Evolutionary conservation across 139 green algal species (phyloP).

Genomic region (Chlamydomonas sp.): DNA sequence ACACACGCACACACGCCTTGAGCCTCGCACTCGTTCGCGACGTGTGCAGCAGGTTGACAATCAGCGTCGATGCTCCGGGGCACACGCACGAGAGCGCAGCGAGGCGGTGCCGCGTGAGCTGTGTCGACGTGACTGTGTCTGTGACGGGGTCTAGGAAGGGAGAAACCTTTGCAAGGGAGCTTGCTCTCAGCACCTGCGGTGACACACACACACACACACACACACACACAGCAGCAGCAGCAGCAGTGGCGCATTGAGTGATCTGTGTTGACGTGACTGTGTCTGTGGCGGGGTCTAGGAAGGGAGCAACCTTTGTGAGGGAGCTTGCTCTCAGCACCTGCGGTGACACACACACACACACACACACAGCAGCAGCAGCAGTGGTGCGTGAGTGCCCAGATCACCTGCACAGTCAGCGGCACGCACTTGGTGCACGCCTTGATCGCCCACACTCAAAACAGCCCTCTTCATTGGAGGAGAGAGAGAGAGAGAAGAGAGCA

Average conservation of each 20-base stretch:
- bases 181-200: constrained; percentile 45
- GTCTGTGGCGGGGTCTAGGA: constrained; percentile 63
- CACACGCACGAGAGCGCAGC: constrained; percentile 61
- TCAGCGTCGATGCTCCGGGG: constrained; percentile 66
- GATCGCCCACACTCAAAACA: neutral
- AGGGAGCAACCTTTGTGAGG: constrained; percentile 52
- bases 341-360: no score
- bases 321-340: constrained; percentile 48
- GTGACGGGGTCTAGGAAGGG: constrained; percentile 65
- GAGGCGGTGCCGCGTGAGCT: constrained; percentile 64
- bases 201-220: no score
- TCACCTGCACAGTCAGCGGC: neutral
- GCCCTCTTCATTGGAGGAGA: no score
- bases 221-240: no score
- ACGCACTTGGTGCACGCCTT: neutral
- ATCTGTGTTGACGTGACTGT: constrained; percentile 34
- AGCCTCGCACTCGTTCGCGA: neutral
- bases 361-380: no score
- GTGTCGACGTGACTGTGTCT: constrained; percentile 30
- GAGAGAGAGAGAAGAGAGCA: no score
- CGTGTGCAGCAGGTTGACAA: constrained; percentile 61
- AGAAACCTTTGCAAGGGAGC: constrained; percentile 43
- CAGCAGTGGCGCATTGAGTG: constrained; percentile 59
- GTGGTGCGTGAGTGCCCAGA: no score
- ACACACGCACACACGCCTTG: no score